Evolutionary conservation across 352 stramenopile species (phyloP), one percentile per base, ranked within the genome.

Genomic region (Achlya hypogyna): DNA sequence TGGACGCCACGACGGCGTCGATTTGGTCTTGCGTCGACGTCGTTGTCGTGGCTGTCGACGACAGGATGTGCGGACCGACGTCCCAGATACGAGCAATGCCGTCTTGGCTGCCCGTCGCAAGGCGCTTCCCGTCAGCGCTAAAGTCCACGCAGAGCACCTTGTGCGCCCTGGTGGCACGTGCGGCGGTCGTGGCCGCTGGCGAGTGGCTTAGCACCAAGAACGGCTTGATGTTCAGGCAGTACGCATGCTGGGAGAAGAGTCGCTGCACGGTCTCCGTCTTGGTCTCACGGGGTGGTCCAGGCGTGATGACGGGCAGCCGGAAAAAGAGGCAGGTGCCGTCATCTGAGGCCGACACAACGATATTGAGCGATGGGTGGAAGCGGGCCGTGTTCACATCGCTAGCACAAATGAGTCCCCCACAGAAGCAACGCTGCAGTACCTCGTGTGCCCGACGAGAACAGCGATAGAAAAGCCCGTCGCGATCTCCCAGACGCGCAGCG

Each of bases 61-160:
- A 23, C 2, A n/a, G 28, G n/a, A 25, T 22, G 42, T 28, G 49
- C 28, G 87, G 70, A 8, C 78, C 85, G 49, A 90, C 84, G 71
- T 88, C 76, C 94, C 92, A 98, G 25, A 98, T 77, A 25, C 91
- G 82, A 42, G 81, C 89, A 18, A 98, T 83, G 49, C 90, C 93
- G 78, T 98, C 95, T 74, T 98, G 89, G 6, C 88, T 89, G 5
- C 94, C 96, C 29, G 95, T 97, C 4, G 89, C 88, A 54, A 98
- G 87, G 66, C 77, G 97, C 74, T 76, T 84, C 72, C 74, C 94
- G 76, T 65, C 96, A 32, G 69, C 91, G 84, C 79, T 92, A 80
- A 88, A 87, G 23, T 76, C 78, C 27, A 90, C 58, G 53, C 78
- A 86, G 38, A 87, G 76, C n/a, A 90, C 81, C 72, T 90, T 90